Base-by-base conservation (phyloP, 345 rosid genomes). In the Combretum micranthum region DNA sequence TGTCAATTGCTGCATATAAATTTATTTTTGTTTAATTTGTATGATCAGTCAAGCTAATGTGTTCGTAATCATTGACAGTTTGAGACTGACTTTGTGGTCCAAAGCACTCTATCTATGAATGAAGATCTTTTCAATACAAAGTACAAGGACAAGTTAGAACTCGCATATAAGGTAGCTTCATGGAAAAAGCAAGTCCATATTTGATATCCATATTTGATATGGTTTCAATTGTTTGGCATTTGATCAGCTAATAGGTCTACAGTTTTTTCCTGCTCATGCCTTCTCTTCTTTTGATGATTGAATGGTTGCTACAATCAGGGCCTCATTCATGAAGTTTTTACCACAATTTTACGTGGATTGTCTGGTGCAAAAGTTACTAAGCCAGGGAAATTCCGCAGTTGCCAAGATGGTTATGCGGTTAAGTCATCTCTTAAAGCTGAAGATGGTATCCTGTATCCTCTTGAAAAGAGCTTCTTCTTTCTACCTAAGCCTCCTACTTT, bases 401-500 rank as follows among this genome's bases (percentile, higher is more conserved):
- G 83, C 69, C 94, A 83, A 76, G 97, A 89, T 74, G 99, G 99
- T 61, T 90, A 83, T 82, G 99, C 97, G 7, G 99, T 93, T 65
- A 93, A 93, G 76, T 93, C 96, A 46, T 93, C 99, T 17, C 72
- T 93, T 25, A 93, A 93, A 67, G 99, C 97, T 64, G 99, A 93
- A 81, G 99, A 93, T 69, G 96, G 97, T 47, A 83, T 93, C 25
- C 74, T 93, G 47, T 93, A 90, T 70, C 97, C 99, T 43, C 96
- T 93, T 52, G 99, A 93, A 69, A 93, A 93, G 82, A 83, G 96
- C 68, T 93, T 93, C 68, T 90, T 93, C 83, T 90, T 89, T 69
- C 69, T 93, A 53, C 99, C 99, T 59, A 93, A 89, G 72, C 99
- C 99, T 49, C 99, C 99, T 50, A 93, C 97, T 15, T 88, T 93